phyloP scores from a whole-genome alignment of 1,139 yeast genomes.

The Hyphopichia wangnamkhiaoensis region DNA sequence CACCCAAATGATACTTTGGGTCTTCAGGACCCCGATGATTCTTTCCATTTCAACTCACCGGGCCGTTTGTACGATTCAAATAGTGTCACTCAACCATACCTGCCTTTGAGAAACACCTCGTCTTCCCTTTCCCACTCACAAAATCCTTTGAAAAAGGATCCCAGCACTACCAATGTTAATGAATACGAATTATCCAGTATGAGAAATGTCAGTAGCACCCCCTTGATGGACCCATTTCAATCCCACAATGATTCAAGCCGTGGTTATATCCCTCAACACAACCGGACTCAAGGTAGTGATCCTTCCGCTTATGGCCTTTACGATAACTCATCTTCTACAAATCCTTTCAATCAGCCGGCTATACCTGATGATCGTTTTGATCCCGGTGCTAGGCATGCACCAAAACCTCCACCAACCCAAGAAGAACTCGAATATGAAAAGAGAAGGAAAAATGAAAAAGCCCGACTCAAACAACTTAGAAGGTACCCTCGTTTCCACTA shows the following conservation, averaged over 20 bases:
- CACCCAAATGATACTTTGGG: conserved; percentile 2
- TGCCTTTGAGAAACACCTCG: conserved; percentile 2
- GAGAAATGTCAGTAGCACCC: conserved; percentile 5
- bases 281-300: no score
- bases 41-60: conserved; percentile 11
- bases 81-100: background rate
- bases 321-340: no score
- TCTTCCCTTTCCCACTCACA: conserved; percentile 12
- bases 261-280: conserved; percentile 1
- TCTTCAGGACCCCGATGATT: conserved; percentile 11
- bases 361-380: conserved; percentile 5
- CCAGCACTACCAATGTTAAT: conserved; percentile 12
- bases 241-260: background rate
- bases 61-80: background rate
- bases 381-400: conserved; percentile 10
- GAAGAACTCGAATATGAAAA: conserved; percentile 16
- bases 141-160: conserved; percentile 21
- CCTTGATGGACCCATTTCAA: conserved; percentile 10
- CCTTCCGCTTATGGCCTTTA: no score
- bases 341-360: conserved; percentile 15
- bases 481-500: conserved; percentile 43
- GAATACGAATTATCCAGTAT: conserved; percentile 11
- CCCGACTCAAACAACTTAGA: conserved; percentile 25
- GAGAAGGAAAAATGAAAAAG: conserved; percentile 25
- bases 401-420: conserved; percentile 17